Percentiles rank a stretch among this genome's conserved stretches.
These are phyloP conservation scores for Madurella fahalii DNA, from an alignment of 2,329 filamentous ascomycete species.

Conservation along the genomic window DNA sequence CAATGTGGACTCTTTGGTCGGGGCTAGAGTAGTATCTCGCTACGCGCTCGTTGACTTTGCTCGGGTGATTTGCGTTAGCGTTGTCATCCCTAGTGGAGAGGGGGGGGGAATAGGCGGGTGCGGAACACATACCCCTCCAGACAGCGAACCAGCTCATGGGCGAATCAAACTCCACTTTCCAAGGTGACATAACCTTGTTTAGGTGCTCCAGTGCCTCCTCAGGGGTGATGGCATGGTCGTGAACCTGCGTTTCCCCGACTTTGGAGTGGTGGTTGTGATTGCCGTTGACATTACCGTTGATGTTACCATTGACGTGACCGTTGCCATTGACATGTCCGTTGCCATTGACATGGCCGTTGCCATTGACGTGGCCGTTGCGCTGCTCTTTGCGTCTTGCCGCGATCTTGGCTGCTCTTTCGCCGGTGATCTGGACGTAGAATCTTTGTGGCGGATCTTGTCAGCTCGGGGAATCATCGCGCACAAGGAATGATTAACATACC, in stretches of 20 bases:
- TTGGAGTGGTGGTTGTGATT: not conserved
- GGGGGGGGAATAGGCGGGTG: too few relatives aligned
- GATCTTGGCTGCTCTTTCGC: not conserved
- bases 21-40: not conserved
- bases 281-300: too few relatives aligned
- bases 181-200: conserved; percentile 2
- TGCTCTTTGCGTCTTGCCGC: not conserved
- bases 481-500: not conserved
- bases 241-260: not conserved
- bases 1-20: not conserved
- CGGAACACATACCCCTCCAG: not conserved
- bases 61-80: not conserved
- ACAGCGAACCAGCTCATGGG: conserved; percentile 3
- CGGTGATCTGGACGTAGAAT: too few relatives aligned
- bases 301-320: too few relatives aligned
- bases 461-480: not conserved
- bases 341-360: too few relatives aligned
- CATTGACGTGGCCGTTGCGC: too few relatives aligned
- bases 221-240: not conserved
- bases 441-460: not conserved
- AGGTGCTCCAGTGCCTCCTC: not conserved
- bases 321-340: too few relatives aligned
- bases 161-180: not conserved
- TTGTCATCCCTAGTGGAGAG: too few relatives aligned
- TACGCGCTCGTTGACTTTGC: conserved; percentile 1